Evolutionary conservation across 495 filamentous ascomycete species (phyloP).

Genomic region (Aspergillus diversus): DNA sequence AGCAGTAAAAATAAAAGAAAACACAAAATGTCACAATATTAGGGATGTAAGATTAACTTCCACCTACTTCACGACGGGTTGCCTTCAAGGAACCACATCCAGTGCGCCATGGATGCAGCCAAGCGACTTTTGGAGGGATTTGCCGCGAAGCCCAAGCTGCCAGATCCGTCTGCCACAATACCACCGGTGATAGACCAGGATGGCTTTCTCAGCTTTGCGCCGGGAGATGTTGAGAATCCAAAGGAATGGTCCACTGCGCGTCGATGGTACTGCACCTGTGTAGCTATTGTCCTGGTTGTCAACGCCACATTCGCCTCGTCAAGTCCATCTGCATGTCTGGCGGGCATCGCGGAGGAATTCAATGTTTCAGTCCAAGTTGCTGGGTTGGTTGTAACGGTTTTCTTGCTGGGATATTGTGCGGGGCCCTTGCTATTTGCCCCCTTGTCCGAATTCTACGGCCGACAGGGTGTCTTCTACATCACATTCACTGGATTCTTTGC

Average conservation of each 20-base stretch:
- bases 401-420: slow-evolving; percentile 8
- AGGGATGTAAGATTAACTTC: too few species aligned
- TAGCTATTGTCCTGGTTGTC: slow-evolving; percentile 6
- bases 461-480: too few species aligned
- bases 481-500: background rate
- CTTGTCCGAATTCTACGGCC: too few species aligned
- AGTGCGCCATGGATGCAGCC: too few species aligned
- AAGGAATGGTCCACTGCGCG: background rate
- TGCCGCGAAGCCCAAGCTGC: too few species aligned
- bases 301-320: slow-evolving; percentile 9
- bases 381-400: slow-evolving; percentile 5
- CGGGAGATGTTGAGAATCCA: background rate
- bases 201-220: background rate
- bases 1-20: too few species aligned
- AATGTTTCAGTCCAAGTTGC: background rate
- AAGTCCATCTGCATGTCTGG: background rate
- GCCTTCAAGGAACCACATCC: too few species aligned
- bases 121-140: too few species aligned
- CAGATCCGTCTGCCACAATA: too few species aligned
- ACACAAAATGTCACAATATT: too few species aligned
- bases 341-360: background rate
- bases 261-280: background rate
- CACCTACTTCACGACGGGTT: too few species aligned
- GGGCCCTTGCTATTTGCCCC: background rate
- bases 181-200: too few species aligned